A percentile compares a stretch with the other conserved stretches of the same genome.
phyloP scores from a whole-genome alignment of 495 filamentous ascomycete species.

The Oidiodendron maius region DNA sequence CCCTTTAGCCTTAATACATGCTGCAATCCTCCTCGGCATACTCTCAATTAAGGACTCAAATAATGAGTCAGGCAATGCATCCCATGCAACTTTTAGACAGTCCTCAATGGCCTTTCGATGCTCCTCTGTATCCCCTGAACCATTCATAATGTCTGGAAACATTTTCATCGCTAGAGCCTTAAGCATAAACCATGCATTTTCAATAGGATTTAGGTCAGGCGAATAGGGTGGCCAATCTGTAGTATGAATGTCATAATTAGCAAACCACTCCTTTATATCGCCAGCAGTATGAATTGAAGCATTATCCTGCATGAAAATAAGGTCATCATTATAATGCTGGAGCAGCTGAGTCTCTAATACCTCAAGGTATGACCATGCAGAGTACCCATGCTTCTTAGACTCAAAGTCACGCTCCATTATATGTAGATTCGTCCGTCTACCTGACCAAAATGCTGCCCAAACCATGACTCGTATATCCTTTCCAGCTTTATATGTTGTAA shows the following conservation, averaged over 20 bases:
- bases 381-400: slow-evolving; percentile 18
- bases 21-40: slow-evolving; percentile 9
- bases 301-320: slow-evolving; percentile 15
- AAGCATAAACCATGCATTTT: slow-evolving; percentile 15
- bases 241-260: slow-evolving; percentile 5
- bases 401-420: slow-evolving; percentile 16
- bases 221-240: slow-evolving; percentile 16
- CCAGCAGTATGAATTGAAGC: slow-evolving; percentile 8
- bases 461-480: slow-evolving; percentile 21
- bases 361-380: slow-evolving; percentile 5
- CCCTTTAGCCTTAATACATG: slow-evolving; percentile 10
- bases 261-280: slow-evolving; percentile 8
- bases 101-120: slow-evolving; percentile 9
- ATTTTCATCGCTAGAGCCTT: slow-evolving; percentile 14
- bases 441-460: slow-evolving; percentile 14
- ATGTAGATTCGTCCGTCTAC: slow-evolving; percentile 3
- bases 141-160: slow-evolving; percentile 13
- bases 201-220: slow-evolving; percentile 21
- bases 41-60: slow-evolving; percentile 15
- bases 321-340: background rate
- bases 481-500: slow-evolving; percentile 18
- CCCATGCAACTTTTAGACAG: slow-evolving; percentile 13
- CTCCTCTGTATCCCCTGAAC: slow-evolving; percentile 7
- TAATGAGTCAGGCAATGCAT: slow-evolving; percentile 4
- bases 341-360: slow-evolving; percentile 7